phyloP scores from a whole-genome alignment of 106 monocot species.

The Platanthera guangdongensis region DNA sequence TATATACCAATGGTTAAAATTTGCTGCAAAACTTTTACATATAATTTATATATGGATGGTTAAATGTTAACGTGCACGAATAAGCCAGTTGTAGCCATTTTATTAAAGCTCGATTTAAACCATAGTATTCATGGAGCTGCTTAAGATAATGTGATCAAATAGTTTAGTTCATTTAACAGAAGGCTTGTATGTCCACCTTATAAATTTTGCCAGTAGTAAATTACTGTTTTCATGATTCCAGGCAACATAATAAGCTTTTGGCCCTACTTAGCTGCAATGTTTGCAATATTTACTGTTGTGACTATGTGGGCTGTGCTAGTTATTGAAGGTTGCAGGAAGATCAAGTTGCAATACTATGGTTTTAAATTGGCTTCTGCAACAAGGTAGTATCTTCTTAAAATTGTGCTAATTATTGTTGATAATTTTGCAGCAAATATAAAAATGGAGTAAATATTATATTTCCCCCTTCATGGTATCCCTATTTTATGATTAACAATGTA shows the following conservation, averaged over 20 bases:
- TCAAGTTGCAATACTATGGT: conserved; percentile 91
- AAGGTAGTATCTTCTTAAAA: conserved; percentile 31
- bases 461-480: neutral
- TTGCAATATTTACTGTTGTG: conserved; percentile 74
- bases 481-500: neutral
- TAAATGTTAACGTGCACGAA: too few relatives aligned
- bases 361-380: conserved; percentile 89
- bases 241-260: conserved; percentile 46
- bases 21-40: too few relatives aligned
- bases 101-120: neutral
- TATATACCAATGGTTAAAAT: too few relatives aligned
- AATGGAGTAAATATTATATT: neutral
- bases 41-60: too few relatives aligned
- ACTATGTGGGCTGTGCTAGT: conserved; percentile 99
- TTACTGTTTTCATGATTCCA: conserved; percentile 23
- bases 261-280: conserved; percentile 50
- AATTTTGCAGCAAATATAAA: neutral
- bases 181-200: neutral
- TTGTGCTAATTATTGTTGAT: neutral
- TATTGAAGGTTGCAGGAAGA: conserved; percentile 95
- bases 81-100: neutral
- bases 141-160: too few relatives aligned
- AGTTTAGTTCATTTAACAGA: neutral
- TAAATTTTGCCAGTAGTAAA: neutral
- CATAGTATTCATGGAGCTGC: too few relatives aligned